Evolutionary conservation across 2,329 filamentous ascomycete species (phyloP).

Genomic region (Didymella arachidicola): DNA sequence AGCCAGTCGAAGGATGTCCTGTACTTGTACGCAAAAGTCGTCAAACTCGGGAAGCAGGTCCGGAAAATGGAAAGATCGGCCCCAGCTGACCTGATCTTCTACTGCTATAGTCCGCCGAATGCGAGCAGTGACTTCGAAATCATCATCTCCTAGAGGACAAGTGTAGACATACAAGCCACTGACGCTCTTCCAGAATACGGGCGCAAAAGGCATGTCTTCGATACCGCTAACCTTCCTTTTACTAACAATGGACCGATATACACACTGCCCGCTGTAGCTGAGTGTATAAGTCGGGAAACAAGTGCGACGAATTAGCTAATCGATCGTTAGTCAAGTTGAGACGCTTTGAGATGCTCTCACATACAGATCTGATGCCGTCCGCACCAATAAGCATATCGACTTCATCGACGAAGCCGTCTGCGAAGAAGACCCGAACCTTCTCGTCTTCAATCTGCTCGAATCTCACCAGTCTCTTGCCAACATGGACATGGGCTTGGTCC

Average conservation of each 20-base stretch:
- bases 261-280: background rate
- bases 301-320: background rate
- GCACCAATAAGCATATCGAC: background rate
- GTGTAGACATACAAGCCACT: background rate
- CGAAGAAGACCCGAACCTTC: background rate
- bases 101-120: background rate
- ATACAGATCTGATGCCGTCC: background rate
- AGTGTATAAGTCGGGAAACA: background rate
- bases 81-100: background rate
- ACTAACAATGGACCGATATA: background rate
- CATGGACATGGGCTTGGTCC: background rate
- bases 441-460: background rate
- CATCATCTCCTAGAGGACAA: background rate
- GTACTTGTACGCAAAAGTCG: background rate
- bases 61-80: background rate
- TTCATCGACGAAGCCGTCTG: background rate
- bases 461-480: background rate
- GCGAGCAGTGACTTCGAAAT: background rate
- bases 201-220: background rate
- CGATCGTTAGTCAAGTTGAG: too few relatives aligned
- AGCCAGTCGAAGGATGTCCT: background rate
- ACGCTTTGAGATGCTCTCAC: too few relatives aligned
- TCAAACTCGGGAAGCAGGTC: background rate
- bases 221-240: background rate
- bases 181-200: background rate